Evolutionary conservation across 2,329 filamentous ascomycete species (phyloP).

Genomic region (Fusarium irregulare): DNA sequence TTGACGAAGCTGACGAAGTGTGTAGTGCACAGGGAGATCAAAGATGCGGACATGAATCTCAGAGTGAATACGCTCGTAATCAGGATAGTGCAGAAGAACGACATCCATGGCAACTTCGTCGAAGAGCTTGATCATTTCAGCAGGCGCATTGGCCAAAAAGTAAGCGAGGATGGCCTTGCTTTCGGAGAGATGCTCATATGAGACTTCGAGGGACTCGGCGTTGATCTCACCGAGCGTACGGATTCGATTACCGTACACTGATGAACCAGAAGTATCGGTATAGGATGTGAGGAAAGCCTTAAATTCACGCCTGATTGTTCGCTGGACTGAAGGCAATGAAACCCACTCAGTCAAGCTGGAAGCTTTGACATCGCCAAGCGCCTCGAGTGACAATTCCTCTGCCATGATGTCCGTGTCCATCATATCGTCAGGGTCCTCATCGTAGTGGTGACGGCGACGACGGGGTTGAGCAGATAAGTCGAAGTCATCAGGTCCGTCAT

Average conservation of each 20-base stretch:
- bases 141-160: constrained; percentile 93
- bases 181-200: constrained; percentile 89
- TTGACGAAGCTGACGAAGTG: constrained; percentile 92
- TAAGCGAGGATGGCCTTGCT: constrained; percentile 95
- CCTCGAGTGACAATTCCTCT: constrained; percentile 92
- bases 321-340: constrained; percentile 86
- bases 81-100: constrained; percentile 93
- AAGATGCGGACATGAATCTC: constrained; percentile 98
- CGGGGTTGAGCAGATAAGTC: constrained; percentile 89
- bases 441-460: constrained; percentile 87
- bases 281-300: constrained; percentile 97
- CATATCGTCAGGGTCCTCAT: constrained; percentile 92
- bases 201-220: constrained; percentile 94
- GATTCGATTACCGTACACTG: constrained; percentile 94
- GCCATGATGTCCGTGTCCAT: constrained; percentile 96
- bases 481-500: constrained; percentile 85
- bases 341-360: constrained; percentile 96
- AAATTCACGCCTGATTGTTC: constrained; percentile 95
- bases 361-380: constrained; percentile 91
- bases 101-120: constrained; percentile 98
- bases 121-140: constrained; percentile 96
- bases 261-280: constrained; percentile 87
- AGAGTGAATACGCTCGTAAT: constrained; percentile 96
- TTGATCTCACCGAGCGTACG: constrained; percentile 97
- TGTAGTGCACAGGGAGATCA: constrained; percentile 94